A percentile compares a stretch with the other conserved stretches of the same genome.
phyloP scores from a whole-genome alignment of 768 basidiomycete species.

The Rhodocollybia butyracea region DNA sequence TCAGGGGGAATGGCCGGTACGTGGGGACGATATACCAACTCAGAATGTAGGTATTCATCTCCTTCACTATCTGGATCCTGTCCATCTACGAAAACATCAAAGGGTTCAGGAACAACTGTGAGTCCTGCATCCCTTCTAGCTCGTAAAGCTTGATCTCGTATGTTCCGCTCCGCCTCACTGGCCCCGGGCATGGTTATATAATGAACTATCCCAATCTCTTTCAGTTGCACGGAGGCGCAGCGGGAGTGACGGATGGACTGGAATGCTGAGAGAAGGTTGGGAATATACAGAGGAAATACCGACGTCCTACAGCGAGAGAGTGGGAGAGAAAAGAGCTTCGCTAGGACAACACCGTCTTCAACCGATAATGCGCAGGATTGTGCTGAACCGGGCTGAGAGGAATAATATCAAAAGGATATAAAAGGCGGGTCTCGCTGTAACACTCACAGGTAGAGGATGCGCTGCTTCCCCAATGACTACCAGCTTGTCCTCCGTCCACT shows the following conservation, averaged over 20 bases:
- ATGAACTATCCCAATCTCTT: constrained; percentile 41
- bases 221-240: constrained; percentile 34
- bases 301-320: constrained; percentile 52
- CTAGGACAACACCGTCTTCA: constrained; percentile 64
- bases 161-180: constrained; percentile 18
- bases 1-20: constrained; percentile 25
- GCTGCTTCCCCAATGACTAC: constrained; percentile 55
- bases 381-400: constrained; percentile 44
- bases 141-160: constrained; percentile 8
- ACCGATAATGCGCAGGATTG: constrained; percentile 49
- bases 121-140: constrained; percentile 26
- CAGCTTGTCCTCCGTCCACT: constrained; percentile 46
- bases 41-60: neutral
- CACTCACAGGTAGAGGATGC: constrained; percentile 51
- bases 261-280: constrained; percentile 47
- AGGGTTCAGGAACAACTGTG: constrained; percentile 17
- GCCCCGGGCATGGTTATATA: constrained; percentile 40
- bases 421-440: neutral
- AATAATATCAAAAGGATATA: neutral
- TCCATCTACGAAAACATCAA: neutral
- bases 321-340: constrained; percentile 56
- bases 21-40: neutral
- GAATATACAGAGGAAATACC: constrained; percentile 41
- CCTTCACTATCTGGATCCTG: neutral
- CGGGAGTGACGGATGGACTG: constrained; percentile 52